Evolutionary conservation across 2,329 filamentous ascomycete genomes (phyloP).

Genomic region (Cladosporium oxysporum): DNA sequence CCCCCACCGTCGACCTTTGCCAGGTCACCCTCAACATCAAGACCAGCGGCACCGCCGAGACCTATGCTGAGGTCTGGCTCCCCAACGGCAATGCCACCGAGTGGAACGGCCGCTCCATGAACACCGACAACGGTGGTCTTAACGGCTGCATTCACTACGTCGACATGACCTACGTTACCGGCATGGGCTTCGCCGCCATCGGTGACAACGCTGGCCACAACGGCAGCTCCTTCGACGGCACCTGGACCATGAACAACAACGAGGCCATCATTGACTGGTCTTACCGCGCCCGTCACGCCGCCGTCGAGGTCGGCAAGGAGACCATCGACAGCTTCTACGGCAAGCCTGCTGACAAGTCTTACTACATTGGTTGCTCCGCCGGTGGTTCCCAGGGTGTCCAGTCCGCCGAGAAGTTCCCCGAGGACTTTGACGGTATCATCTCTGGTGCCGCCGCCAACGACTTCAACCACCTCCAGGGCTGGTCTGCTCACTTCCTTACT

Average conservation of each 20-base stretch:
- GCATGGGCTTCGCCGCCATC: constrained; percentile 37
- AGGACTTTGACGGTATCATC: constrained; percentile 53
- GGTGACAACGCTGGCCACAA: constrained; percentile 40
- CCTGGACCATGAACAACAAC: constrained; percentile 34
- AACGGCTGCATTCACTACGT: constrained; percentile 38
- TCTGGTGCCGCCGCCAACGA: constrained; percentile 48
- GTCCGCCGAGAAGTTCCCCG: constrained; percentile 47
- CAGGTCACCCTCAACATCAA: constrained; percentile 44
- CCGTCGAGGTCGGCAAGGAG: constrained; percentile 37
- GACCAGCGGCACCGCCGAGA: constrained; percentile 42
- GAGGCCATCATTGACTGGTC: constrained; percentile 37
- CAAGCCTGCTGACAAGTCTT: constrained; percentile 43
- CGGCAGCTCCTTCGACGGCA: constrained; percentile 35
- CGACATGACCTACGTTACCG: constrained; percentile 36
- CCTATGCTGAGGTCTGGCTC: constrained; percentile 51
- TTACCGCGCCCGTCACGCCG: constrained; percentile 36
- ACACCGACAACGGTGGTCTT: constrained; percentile 39
- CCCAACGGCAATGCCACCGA: constrained; percentile 36
- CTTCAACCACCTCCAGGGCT: constrained; percentile 47
- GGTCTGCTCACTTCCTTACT: constrained; percentile 47
- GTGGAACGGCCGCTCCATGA: constrained; percentile 40
- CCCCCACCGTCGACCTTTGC: constrained; percentile 41
- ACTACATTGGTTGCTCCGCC: constrained; percentile 52
- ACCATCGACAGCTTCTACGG: constrained; percentile 42
- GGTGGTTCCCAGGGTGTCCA: constrained; percentile 53